Percentiles rank a stretch among this genome's conserved stretches.
phyloP scores from a whole-genome alignment of 257 asterid genomes.

The Nicotiana benthamiana region DNA sequence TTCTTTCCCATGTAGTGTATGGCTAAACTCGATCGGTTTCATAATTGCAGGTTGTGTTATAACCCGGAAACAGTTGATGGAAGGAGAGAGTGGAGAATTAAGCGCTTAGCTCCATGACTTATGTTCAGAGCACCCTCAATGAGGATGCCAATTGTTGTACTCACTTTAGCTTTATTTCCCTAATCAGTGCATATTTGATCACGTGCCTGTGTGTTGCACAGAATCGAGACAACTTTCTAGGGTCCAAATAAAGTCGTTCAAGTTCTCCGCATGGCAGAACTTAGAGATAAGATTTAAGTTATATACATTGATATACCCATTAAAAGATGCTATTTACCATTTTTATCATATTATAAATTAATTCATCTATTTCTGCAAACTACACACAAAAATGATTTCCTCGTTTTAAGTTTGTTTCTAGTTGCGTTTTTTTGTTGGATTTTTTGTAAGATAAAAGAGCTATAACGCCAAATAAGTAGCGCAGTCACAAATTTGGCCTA shows the following conservation, averaged over 20 bases:
- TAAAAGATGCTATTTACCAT: neutral
- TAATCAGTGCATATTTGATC: neutral
- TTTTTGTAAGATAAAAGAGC: neutral
- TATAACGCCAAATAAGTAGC: neutral
- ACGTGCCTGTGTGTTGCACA: neutral
- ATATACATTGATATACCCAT: neutral
- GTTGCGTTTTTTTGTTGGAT: neutral
- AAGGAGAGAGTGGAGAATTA: conserved; percentile 29
- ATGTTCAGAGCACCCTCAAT: conserved; percentile 16
- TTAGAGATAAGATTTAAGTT: neutral
- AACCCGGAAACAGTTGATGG: conserved; percentile 18
- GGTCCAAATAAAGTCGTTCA: neutral
- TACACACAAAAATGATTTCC: neutral
- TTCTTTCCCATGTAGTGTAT: neutral
- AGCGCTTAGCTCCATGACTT: conserved; percentile 42
- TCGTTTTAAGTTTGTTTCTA: neutral
- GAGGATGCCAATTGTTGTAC: neutral
- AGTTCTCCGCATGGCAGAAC: neutral
- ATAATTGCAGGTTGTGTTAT: conserved; percentile 26
- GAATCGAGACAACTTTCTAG: neutral
- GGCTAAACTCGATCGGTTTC: neutral
- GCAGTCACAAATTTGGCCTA: neutral
- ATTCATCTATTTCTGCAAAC: no score
- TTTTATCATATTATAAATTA: no score
- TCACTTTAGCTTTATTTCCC: neutral